Evolutionary conservation across 148 eudicot genomes (phyloP).

Genomic region (Camellia lanceoleosa): DNA sequence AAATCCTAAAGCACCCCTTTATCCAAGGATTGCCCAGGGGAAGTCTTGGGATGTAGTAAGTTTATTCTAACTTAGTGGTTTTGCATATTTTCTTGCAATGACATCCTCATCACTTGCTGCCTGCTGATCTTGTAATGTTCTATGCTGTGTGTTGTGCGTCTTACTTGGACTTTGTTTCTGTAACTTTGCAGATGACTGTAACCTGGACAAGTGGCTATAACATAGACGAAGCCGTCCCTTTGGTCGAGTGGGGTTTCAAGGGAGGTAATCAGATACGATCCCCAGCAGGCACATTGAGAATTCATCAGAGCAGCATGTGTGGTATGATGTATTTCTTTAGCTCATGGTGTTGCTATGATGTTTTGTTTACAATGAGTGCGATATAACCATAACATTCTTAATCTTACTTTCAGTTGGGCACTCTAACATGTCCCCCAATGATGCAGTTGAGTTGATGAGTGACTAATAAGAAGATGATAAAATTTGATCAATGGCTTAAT

Average conservation of each 20-base stretch:
- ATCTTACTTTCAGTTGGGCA: no score
- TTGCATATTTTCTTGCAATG: neutral
- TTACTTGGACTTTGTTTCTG: no score
- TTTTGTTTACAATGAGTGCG: neutral
- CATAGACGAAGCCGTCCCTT: constrained; percentile 54
- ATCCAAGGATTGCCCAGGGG: constrained; percentile 59
- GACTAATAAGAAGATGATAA: no score
- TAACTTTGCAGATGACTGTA: constrained; percentile 50
- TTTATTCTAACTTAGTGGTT: neutral
- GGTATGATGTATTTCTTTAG: constrained; percentile 34
- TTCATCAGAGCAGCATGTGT: constrained; percentile 45
- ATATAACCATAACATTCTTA: neutral
- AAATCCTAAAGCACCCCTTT: constrained; percentile 77
- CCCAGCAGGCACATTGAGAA: constrained; percentile 70
- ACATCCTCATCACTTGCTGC: neutral
- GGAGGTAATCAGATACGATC: constrained; percentile 27
- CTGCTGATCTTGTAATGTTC: neutral
- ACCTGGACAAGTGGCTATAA: constrained; percentile 78
- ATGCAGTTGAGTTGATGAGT: no score
- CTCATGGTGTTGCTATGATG: neutral
- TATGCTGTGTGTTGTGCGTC: neutral
- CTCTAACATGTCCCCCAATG: no score
- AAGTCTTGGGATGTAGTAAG: constrained; percentile 55
- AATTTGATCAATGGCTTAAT: no score
- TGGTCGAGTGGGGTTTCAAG: constrained; percentile 54